These are phyloP conservation scores for Marasmius oreades DNA, from an alignment of 1,284 basidiomycete genomes.

Conservation along the genomic window DNA sequence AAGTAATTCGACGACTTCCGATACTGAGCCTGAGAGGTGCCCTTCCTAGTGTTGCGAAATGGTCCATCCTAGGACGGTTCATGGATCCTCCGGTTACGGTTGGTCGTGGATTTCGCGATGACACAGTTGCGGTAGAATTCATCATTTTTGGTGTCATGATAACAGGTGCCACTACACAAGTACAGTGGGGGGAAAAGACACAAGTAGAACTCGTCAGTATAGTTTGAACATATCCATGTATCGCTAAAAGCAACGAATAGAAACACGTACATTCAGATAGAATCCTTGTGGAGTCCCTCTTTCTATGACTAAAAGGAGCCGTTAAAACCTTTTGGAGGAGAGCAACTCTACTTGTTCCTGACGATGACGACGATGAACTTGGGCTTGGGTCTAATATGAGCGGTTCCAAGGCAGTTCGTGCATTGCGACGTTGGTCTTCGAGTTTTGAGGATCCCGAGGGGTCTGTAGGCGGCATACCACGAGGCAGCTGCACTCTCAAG, in stretches of 20 bases:
- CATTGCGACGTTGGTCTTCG: constrained; percentile 27
- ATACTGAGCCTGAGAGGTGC: constrained; percentile 68
- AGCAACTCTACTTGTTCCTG: constrained; percentile 46
- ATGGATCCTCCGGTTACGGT: constrained; percentile 33
- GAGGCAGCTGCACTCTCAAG: constrained; percentile 11
- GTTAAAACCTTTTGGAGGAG: constrained; percentile 64
- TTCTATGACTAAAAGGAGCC: constrained; percentile 63
- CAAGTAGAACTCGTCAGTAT: constrained; percentile 1
- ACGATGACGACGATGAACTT: constrained; percentile 17
- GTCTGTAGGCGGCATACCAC: constrained; percentile 25
- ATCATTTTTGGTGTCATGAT: constrained; percentile 88
- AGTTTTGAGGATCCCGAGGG: constrained; percentile 18
- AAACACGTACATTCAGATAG: constrained; percentile 64
- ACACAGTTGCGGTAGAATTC: constrained; percentile 58
- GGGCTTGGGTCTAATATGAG: constrained; percentile 23
- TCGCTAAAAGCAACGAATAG: neutral
- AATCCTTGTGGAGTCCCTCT: constrained; percentile 64
- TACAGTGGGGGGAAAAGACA: constrained; percentile 4
- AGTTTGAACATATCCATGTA: neutral
- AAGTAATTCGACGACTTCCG: constrained; percentile 65
- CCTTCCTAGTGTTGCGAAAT: constrained; percentile 71
- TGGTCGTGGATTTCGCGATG: constrained; percentile 42
- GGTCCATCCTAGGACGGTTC: constrained; percentile 40
- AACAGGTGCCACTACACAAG: constrained; percentile 72
- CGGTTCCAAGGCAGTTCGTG: constrained; percentile 34